Percentiles rank a stretch among this genome's conserved stretches.
These are phyloP conservation scores for Pelargonium cotyledonis DNA, from an alignment of 441 rosid genomes.

Conservation along the genomic window DNA sequence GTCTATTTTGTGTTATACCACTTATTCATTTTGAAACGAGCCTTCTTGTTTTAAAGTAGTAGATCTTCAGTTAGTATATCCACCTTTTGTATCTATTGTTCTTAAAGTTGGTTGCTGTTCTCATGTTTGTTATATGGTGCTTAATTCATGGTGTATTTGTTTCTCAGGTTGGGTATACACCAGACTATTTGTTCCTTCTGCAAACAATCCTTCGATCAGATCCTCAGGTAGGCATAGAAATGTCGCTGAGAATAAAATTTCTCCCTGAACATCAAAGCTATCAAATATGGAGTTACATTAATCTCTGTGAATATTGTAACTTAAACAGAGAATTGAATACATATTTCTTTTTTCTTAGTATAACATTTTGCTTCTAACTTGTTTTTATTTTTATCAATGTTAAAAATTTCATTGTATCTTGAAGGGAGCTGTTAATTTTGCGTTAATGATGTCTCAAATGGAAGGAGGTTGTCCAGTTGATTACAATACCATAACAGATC, in stretches of 20 bases:
- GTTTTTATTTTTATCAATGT: not conserved
- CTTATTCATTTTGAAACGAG: not conserved
- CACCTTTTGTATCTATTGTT: not conserved
- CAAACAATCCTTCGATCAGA: slow-evolving; percentile 98
- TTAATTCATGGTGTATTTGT: slow-evolving; percentile 14
- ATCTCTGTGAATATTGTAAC: not conserved
- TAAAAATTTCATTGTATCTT: not conserved
- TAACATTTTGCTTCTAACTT: not conserved
- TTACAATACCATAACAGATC: slow-evolving; percentile 97
- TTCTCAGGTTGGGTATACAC: slow-evolving; percentile 92
- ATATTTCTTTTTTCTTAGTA: not conserved
- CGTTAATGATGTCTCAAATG: slow-evolving; percentile 99
- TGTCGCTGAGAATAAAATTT: not conserved
- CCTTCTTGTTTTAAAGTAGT: not conserved
- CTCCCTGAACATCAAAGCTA: too few species aligned
- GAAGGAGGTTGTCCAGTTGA: slow-evolving; percentile 99
- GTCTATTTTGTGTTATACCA: too few species aligned
- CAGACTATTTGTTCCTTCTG: slow-evolving; percentile 96
- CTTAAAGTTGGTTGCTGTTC: not conserved
- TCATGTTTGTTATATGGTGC: not conserved
- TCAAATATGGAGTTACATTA: too few species aligned
- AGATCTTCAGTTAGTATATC: not conserved
- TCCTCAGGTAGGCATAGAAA: slow-evolving; percentile 72
- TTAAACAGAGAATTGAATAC: too few species aligned
- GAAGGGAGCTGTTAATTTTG: slow-evolving; percentile 66